These are phyloP conservation scores for Thalia dealbata DNA, from an alignment of 176 grass and related monocot genomes.

Conservation along the genomic window DNA sequence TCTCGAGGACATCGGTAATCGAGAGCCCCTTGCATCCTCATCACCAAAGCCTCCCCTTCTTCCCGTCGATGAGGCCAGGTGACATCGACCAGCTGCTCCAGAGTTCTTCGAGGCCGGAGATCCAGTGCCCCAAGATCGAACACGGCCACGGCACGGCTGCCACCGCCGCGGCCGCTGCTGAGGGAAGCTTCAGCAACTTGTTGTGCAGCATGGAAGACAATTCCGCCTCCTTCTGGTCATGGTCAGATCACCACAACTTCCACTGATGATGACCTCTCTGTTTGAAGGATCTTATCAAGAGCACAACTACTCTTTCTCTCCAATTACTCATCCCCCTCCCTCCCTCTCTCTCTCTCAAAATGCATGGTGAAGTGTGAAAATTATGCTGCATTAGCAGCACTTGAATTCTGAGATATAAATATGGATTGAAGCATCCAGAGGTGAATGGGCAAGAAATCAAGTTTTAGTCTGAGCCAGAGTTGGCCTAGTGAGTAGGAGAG, in stretches of 20 bases:
- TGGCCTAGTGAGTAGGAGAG: not conserved
- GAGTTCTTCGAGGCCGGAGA: slow-evolving; percentile 7
- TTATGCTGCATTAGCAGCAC: not conserved
- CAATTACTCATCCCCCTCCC: too few species aligned
- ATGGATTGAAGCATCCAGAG: not conserved
- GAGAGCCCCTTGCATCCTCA: not conserved
- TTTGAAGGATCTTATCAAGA: not conserved
- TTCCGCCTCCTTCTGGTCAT: slow-evolving; percentile 10
- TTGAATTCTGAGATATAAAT: not conserved
- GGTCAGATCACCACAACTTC: slow-evolving; percentile 11
- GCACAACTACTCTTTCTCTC: not conserved
- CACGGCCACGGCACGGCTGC: not conserved
- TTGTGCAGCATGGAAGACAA: slow-evolving; percentile 15
- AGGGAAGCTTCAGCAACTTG: slow-evolving; percentile 11
- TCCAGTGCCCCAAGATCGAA: slow-evolving; percentile 1
- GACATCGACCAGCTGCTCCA: slow-evolving; percentile 11
- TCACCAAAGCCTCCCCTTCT: slow-evolving; percentile 11
- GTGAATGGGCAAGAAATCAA: not conserved
- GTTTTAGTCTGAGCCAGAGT: not conserved
- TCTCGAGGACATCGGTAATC: not conserved
- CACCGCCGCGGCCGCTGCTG: too few species aligned
- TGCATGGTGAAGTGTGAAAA: not conserved
- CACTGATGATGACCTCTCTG: slow-evolving; percentile 3
- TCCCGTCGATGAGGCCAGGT: not conserved
- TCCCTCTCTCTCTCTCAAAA: not conserved